Percentiles rank a stretch among this genome's conserved stretches.
Evolutionary conservation across 192 early-diverging fungal species (phyloP).

Genomic region (Umbelopsis sp.): DNA sequence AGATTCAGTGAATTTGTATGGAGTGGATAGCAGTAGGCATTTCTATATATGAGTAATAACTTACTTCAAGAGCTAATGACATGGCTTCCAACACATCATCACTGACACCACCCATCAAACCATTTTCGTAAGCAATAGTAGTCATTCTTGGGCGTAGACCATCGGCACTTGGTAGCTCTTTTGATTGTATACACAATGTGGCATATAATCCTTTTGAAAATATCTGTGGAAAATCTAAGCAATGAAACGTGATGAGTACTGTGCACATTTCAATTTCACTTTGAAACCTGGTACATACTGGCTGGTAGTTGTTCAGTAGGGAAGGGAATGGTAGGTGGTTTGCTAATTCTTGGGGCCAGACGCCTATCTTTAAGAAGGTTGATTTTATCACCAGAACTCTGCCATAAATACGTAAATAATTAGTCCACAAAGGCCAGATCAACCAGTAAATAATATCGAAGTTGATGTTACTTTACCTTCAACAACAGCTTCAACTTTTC

Average conservation of each 20-base stretch:
- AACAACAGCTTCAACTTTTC: conserved; percentile 63
- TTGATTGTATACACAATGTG: conserved; percentile 67
- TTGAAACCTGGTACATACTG: conserved; percentile 39
- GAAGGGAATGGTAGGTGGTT: conserved; percentile 50
- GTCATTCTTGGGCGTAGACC: conserved; percentile 68
- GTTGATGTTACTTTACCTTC: conserved; percentile 42
- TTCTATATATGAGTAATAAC: not conserved
- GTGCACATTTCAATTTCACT: not conserved
- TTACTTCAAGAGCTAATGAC: conserved; percentile 67
- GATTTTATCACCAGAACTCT: conserved; percentile 21
- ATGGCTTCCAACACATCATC: conserved; percentile 64
- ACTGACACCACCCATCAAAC: conserved; percentile 63
- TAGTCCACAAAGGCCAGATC: not conserved
- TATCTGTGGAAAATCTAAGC: conserved; percentile 41
- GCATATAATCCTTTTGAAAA: conserved; percentile 70
- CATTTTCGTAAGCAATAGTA: conserved; percentile 67
- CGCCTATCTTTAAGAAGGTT: conserved; percentile 25
- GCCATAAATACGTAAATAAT: not conserved
- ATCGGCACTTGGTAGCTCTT: conserved; percentile 65
- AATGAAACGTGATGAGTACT: not conserved
- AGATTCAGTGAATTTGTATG: not conserved
- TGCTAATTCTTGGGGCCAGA: conserved; percentile 36
- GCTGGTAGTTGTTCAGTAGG: conserved; percentile 49
- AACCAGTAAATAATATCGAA: not conserved
- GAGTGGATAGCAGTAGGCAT: not conserved